Conservation (phyloP, 2,329 filamentous ascomycete species). For the Aspergillus clavatus region DNA sequence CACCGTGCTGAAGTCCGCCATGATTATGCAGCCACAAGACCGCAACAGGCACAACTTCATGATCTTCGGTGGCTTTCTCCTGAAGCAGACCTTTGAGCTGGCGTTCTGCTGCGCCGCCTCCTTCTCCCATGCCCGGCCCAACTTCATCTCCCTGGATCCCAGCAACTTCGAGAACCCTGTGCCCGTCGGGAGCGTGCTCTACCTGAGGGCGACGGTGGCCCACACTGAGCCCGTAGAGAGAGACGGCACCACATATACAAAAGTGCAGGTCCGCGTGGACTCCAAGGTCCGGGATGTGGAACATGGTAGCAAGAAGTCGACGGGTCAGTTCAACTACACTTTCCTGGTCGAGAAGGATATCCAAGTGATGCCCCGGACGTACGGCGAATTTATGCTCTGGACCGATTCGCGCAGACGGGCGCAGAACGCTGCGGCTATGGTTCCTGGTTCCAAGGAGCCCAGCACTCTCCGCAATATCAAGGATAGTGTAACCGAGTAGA, state of each 20-base stretch:
- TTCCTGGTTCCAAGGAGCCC: conserved; percentile 28
- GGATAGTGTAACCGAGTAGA: conserved; percentile 39
- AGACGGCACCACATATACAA: conserved; percentile 51
- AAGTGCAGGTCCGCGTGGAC: conserved; percentile 66
- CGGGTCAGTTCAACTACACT: conserved; percentile 72
- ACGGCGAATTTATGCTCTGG: conserved; percentile 62
- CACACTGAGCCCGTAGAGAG: conserved; percentile 61
- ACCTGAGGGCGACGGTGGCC: conserved; percentile 66
- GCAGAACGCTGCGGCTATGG: conserved; percentile 46
- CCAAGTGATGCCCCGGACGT: conserved; percentile 60
- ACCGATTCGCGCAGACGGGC: conserved; percentile 57
- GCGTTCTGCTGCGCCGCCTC: conserved; percentile 70
- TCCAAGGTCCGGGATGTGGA: conserved; percentile 69
- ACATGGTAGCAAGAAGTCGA: conserved; percentile 62
- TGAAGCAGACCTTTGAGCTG: conserved; percentile 71
- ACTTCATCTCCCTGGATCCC: conserved; percentile 68
- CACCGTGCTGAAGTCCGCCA: conserved; percentile 59
- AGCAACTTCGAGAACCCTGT: conserved; percentile 72
- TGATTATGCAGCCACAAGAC: conserved; percentile 71
- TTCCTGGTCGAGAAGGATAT: conserved; percentile 63
- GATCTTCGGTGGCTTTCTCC: conserved; percentile 71
- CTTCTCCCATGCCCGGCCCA: conserved; percentile 64
- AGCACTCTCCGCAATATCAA: conserved; percentile 31
- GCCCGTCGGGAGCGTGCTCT: conserved; percentile 68
- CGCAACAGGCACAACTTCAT: conserved; percentile 68